These are phyloP conservation scores for Pseudogymnoascus sp. DNA, from an alignment of 2,329 filamentous ascomycete species.

Conservation along the genomic window DNA sequence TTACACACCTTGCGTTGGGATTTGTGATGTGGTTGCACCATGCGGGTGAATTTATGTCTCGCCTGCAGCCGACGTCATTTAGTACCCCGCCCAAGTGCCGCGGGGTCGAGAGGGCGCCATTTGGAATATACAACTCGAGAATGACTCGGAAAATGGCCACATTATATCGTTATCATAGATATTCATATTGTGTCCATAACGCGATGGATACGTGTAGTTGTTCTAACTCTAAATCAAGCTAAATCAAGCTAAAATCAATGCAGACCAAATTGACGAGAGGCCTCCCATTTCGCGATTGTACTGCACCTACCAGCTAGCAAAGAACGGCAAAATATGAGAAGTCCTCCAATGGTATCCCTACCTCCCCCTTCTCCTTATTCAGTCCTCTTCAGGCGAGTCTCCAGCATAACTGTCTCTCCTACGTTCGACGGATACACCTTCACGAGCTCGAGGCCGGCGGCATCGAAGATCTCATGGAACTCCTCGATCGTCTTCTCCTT, in stretches of 20 bases:
- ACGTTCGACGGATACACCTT: slow-evolving; percentile 23
- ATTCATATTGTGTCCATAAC: not conserved
- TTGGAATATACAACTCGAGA: not conserved
- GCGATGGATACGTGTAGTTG: not conserved
- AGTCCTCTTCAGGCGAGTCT: slow-evolving; percentile 23
- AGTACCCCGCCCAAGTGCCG: not conserved
- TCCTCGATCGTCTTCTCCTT: slow-evolving; percentile 27
- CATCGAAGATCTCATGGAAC: slow-evolving; percentile 21
- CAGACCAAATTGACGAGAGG: no score
- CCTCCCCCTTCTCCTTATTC: not conserved
- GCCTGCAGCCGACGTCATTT: not conserved
- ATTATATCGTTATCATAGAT: not conserved
- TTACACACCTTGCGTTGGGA: not conserved
- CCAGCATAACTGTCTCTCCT: slow-evolving; percentile 29
- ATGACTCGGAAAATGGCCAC: not conserved
- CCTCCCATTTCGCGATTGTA: not conserved
- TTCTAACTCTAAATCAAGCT: not conserved
- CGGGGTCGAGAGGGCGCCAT: not conserved
- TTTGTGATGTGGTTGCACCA: not conserved
- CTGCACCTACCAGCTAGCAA: not conserved
- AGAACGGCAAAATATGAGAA: not conserved
- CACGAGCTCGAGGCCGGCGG: slow-evolving; percentile 22
- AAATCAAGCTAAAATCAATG: not conserved
- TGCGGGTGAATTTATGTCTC: not conserved
- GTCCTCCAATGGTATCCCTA: not conserved